phyloP scores from a whole-genome alignment of 208 protist species.

The Trypanosoma rangeli region DNA sequence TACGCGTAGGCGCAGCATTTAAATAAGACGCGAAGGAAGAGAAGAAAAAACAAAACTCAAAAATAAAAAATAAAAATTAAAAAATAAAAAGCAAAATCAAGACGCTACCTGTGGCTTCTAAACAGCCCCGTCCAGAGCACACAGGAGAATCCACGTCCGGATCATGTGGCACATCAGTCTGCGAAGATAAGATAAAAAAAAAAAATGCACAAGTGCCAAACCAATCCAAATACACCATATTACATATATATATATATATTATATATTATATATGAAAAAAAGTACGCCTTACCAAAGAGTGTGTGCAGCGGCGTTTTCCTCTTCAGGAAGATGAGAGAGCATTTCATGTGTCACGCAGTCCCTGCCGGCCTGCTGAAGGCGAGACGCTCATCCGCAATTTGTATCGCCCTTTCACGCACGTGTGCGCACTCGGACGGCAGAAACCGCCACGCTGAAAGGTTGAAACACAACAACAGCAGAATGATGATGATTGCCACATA shows the following conservation, averaged over 20 bases:
- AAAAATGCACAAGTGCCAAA: background rate
- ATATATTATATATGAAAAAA: constrained; percentile 16
- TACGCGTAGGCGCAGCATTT: background rate
- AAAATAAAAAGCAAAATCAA: background rate
- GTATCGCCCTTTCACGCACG: constrained; percentile 18
- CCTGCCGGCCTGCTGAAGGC: constrained; percentile 1
- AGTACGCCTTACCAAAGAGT: background rate
- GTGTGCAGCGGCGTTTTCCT: too few species aligned
- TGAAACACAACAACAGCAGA: constrained; percentile 27
- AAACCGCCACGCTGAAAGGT: constrained; percentile 37
- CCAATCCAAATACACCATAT: background rate
- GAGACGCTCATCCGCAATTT: constrained; percentile 21
- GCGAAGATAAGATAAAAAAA: constrained; percentile 16
- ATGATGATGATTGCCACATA: constrained; percentile 39
- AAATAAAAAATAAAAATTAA: constrained; percentile 13
- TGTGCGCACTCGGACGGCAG: constrained; percentile 30
- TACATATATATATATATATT: too few species aligned
- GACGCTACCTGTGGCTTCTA: background rate
- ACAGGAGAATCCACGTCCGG: background rate
- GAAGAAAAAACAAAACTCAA: constrained; percentile 13
- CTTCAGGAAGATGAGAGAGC: constrained; percentile 5
- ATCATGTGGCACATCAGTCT: background rate
- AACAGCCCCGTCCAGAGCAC: constrained; percentile 7
- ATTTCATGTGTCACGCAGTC: background rate
- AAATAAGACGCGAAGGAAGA: background rate